Base-by-base conservation (phyloP, 441 rosid genomes). In the Gossypium laxum region DNA sequence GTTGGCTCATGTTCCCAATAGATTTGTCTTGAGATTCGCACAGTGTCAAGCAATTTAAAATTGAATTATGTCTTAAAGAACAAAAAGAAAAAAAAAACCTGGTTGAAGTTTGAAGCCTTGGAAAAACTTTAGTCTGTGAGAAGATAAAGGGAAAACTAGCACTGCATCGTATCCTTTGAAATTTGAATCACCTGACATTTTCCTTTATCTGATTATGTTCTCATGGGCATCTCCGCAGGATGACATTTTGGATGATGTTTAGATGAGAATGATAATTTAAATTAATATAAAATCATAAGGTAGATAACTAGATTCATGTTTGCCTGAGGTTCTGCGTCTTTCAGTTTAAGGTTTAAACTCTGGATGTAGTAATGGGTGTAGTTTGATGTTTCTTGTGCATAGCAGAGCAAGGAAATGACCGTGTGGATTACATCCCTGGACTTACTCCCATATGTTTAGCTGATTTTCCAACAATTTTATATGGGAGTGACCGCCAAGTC, bases 371-470 rank as follows among this genome's bases (percentile, higher is more conserved):
- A 48, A 55, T 55, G 18, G 47, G 3, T 17, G 14, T 61, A 17
- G 19, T 15, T 34, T 62, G 3, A 47, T 67, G 34, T 24, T 43
- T 57, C 30, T 59, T 48, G 67, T 58, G 59, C 47, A 48, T 38
- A 4, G 11, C 4, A 85, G 85, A 79, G 60, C 28, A 65, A 1
- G 83, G 82, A 74, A 70, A 72, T 1, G 83, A 82, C 70, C 5
- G 1, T 1, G 79, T 79, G 18, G 81, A 79, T 17, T 79, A 83
- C 78, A 82, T 82, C 8, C 87, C 86, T 0, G 88, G 87, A 54
- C 19, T 84, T 38, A 6, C 85, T 56, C 22, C 84, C 1, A 78
- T 24, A 1, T 64, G 65, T 12, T 0, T 76, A 19, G 74, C 48
- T 0, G 76, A 86, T 30, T 74, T 84, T n/a, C 80, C 84, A 15